Conservation (phyloP, 2,329 filamentous ascomycete genomes). For the Diplodia corticola region DNA sequence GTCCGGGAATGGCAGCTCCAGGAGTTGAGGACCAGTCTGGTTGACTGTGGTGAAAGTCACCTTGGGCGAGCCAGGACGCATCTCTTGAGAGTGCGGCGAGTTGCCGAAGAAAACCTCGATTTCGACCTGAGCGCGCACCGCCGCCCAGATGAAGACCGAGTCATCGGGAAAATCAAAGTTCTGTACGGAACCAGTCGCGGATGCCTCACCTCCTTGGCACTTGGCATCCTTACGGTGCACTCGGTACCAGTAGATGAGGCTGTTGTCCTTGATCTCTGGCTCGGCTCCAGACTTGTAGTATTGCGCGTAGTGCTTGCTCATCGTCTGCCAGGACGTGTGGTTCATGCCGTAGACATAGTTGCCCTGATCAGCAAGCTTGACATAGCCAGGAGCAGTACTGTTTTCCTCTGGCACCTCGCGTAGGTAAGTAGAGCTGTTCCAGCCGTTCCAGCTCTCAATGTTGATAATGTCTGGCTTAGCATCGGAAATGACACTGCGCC, state of each 20-base stretch:
- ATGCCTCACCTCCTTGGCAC: constrained; percentile 34
- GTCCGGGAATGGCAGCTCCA: constrained; percentile 17
- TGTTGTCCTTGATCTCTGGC: constrained; percentile 37
- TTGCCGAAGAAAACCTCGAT: constrained; percentile 20
- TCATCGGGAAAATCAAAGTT: constrained; percentile 38
- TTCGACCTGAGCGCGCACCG: constrained; percentile 30
- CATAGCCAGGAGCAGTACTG: constrained; percentile 28
- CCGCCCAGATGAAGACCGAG: constrained; percentile 42
- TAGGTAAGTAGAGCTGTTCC: constrained; percentile 43
- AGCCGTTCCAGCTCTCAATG: constrained; percentile 44
- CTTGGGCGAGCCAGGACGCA: constrained; percentile 8
- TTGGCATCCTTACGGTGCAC: constrained; percentile 38
- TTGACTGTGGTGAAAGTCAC: constrained; percentile 13
- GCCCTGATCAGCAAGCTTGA: constrained; percentile 32
- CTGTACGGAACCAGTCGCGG: constrained; percentile 26
- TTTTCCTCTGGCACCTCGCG: constrained; percentile 38
- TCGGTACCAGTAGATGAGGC: constrained; percentile 44
- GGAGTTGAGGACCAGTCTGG: constrained; percentile 10
- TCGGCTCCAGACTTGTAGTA: constrained; percentile 39
- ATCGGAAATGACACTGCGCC: constrained; percentile 27
- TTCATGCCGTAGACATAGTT: constrained; percentile 40
- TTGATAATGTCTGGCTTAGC: constrained; percentile 43
- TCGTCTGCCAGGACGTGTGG: constrained; percentile 42
- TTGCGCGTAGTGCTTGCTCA: constrained; percentile 41
- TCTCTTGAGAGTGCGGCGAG: not conserved